Conservation (phyloP, 768 basidiomycete genomes). For the Rhodotorula diobovata region DNA sequence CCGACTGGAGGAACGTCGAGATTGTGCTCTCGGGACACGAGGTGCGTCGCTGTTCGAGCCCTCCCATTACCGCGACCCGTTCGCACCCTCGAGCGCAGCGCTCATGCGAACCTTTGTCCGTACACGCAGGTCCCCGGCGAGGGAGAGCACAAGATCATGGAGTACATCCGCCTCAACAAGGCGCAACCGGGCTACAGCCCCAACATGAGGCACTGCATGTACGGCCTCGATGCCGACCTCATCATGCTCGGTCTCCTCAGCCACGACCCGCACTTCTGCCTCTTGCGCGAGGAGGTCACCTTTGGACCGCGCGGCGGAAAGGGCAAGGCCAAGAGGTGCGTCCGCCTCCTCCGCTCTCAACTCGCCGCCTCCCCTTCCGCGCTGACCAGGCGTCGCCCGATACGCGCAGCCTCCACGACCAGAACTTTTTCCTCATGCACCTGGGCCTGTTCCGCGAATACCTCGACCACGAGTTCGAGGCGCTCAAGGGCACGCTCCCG, state of each 20-base stretch:
- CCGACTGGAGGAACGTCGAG: conserved; percentile 85
- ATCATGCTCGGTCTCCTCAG: conserved; percentile 96
- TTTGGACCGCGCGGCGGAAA: conserved; percentile 84
- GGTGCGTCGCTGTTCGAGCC: conserved; percentile 46
- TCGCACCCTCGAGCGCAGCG: no score
- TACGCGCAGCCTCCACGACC: conserved; percentile 58
- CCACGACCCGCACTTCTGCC: conserved; percentile 97
- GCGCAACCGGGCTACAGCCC: conserved; percentile 95
- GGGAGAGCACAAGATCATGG: conserved; percentile 99
- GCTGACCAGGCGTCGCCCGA: accelerated
- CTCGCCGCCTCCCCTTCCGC: background rate
- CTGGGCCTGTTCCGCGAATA: conserved; percentile 94
- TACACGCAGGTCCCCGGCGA: conserved; percentile 69
- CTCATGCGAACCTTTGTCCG: background rate
- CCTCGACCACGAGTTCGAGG: conserved; percentile 85
- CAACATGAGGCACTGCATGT: conserved; percentile 93
- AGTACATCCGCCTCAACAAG: conserved; percentile 89
- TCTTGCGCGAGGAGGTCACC: conserved; percentile 95
- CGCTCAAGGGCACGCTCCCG: conserved; percentile 55
- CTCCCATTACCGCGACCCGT: background rate
- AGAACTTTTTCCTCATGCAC: conserved; percentile 91
- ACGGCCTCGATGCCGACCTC: conserved; percentile 95
- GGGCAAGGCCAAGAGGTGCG: conserved; percentile 48
- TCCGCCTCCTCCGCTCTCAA: background rate
- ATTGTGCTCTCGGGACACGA: conserved; percentile 96